A percentile compares a stretch with the other conserved stretches of the same genome.
phyloP scores from a whole-genome alignment of 2,329 filamentous ascomycete genomes.

The Penicillium brasilianum region DNA sequence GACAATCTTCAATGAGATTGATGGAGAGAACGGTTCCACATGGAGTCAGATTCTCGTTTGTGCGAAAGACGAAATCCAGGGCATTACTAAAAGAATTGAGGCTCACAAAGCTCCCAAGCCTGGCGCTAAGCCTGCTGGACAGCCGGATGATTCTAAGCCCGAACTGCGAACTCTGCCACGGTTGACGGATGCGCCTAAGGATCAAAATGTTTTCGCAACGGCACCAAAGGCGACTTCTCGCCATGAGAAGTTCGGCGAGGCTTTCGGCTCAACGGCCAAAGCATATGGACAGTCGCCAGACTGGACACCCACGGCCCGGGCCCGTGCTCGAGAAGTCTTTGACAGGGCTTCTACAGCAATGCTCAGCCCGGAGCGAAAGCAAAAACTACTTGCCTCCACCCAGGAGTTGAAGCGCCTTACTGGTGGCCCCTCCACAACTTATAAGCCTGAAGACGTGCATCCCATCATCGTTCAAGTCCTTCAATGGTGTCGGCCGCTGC shows the following conservation, averaged over 20 bases:
- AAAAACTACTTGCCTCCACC: slow-evolving; percentile 43
- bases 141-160: slow-evolving; percentile 51
- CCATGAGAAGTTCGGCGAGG: slow-evolving; percentile 45
- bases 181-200: slow-evolving; percentile 55
- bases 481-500: slow-evolving; percentile 68
- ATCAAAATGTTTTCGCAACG: slow-evolving; percentile 54
- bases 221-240: slow-evolving; percentile 44
- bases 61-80: slow-evolving; percentile 71
- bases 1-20: slow-evolving; percentile 84
- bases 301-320: slow-evolving; percentile 49
- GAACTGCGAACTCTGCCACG: slow-evolving; percentile 55
- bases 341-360: slow-evolving; percentile 47
- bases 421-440: slow-evolving; percentile 34
- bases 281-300: slow-evolving; percentile 52
- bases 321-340: slow-evolving; percentile 45
- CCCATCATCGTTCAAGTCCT: slow-evolving; percentile 56
- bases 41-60: slow-evolving; percentile 78
- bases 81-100: slow-evolving; percentile 70
- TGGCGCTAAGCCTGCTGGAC: slow-evolving; percentile 34
- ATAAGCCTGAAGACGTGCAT: slow-evolving; percentile 57
- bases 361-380: slow-evolving; percentile 48
- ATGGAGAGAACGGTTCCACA: slow-evolving; percentile 76
- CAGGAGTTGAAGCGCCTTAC: slow-evolving; percentile 47
- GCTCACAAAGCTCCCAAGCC: slow-evolving; percentile 58
- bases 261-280: slow-evolving; percentile 52